Base-by-base conservation (phyloP, 1,284 basidiomycete species). In the Amylostereum areolatum region DNA sequence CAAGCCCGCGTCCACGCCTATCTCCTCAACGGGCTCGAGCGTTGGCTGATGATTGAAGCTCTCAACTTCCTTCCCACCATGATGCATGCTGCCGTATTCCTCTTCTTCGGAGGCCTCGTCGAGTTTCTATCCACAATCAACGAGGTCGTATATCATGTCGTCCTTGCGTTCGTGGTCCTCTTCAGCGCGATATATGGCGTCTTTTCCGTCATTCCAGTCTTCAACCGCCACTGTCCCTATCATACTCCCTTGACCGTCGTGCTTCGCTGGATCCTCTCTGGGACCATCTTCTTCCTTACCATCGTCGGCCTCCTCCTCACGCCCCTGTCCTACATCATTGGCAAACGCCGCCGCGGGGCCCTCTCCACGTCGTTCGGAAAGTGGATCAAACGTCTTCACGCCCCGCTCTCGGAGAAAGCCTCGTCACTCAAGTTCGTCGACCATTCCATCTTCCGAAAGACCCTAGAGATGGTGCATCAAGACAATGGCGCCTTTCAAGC, bases 61-160 rank as follows among this genome's bases (percentile, higher is more conserved):
- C 55, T 60, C 51, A 54, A 48, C 6, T 40, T 55, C 11, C 49
- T 61, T 2, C 60, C 61, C 8, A 43, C 60, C 5, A 39, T 63
- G 2, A 51, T 63, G 2, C 59, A 60, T 33, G 18, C 55, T 7
- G 54, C 60, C 4, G 46, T 63, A 12, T 48, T 52, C 0, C 50
- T 63, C 12, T 62, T 63, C 48, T 57, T 62, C 43, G 45, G 52
- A 5, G 61, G 61, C 1, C 50, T 63, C 11, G 33, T 58, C 3
- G 56, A 58, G 8, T 52, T 59, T 3, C 54, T 61, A 7, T 62
- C 58, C 59, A 50, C 51, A 30, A 43, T 61, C 2, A 51, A 57
- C 40, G 18, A 37, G 27, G 46, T 50, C 10, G 56, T 60, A 2
- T 56, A 59, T 4, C 43, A 46, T 1, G 56, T 57, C 18, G 52